Conservation (phyloP, 108 stramenopile genomes). For the Cyclotella kingstonii region DNA sequence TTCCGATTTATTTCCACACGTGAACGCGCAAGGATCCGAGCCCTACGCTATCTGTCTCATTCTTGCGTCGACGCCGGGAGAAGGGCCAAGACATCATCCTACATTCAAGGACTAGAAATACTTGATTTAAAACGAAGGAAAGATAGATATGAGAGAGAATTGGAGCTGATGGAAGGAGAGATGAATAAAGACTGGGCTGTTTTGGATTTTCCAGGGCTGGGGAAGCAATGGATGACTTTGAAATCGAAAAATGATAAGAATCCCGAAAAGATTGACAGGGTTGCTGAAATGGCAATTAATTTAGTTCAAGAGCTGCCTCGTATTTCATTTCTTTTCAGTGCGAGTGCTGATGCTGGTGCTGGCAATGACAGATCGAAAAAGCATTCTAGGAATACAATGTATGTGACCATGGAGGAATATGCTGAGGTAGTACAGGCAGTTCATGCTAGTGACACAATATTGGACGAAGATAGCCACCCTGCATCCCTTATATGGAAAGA, state of each 20-base stretch:
- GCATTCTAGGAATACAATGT: neutral
- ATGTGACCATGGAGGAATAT: slow-evolving; percentile 36
- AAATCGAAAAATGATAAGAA: neutral
- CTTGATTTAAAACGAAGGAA: slow-evolving; percentile 41
- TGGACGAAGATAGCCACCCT: slow-evolving; percentile 8
- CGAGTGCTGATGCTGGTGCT: slow-evolving; percentile 28
- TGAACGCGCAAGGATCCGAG: slow-evolving; percentile 32
- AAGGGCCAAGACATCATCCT: slow-evolving; percentile 37
- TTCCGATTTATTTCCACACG: slow-evolving; percentile 10
- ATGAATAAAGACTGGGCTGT: slow-evolving; percentile 42
- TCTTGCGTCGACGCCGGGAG: slow-evolving; percentile 45
- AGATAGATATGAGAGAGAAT: slow-evolving; percentile 38
- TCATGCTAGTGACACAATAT: neutral
- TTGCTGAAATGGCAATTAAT: slow-evolving; percentile 16
- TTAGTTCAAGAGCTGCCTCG: slow-evolving; percentile 34
- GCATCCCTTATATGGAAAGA: slow-evolving; percentile 26
- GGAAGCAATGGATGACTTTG: neutral
- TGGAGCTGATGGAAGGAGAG: slow-evolving; percentile 38
- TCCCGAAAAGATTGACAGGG: too few species aligned
- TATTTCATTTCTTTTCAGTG: neutral
- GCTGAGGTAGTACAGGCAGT: slow-evolving; percentile 5
- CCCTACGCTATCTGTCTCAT: slow-evolving; percentile 36
- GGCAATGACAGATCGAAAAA: slow-evolving; percentile 9
- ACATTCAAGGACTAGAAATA: slow-evolving; percentile 37
- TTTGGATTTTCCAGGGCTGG: neutral